These are phyloP conservation scores for Kernera saxatilis DNA, from an alignment of 345 rosid genomes.

Conservation along the genomic window DNA sequence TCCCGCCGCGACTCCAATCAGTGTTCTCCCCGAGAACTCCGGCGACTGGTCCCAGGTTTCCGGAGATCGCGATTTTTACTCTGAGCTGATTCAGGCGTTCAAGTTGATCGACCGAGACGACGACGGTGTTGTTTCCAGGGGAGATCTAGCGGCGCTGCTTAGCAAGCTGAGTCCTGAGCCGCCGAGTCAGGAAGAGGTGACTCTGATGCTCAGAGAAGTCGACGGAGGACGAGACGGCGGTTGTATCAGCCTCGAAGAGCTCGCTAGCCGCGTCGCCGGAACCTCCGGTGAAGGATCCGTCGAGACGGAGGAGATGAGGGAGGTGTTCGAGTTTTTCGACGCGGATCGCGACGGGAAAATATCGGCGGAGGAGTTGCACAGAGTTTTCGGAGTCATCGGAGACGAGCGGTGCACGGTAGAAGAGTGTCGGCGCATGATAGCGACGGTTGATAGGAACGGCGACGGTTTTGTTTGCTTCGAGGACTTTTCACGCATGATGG, in stretches of 20 bases:
- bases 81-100: constrained; percentile 46
- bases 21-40: constrained; percentile 49
- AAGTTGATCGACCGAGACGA: constrained; percentile 51
- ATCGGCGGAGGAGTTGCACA: constrained; percentile 68
- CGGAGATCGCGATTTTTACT: constrained; percentile 23
- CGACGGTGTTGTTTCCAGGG: constrained; percentile 48
- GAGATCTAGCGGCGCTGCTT: constrained; percentile 60
- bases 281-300: constrained; percentile 39
- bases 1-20: constrained; percentile 49
- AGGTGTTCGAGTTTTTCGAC: constrained; percentile 72
- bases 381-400: constrained; percentile 50
- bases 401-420: constrained; percentile 75
- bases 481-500: constrained; percentile 85
- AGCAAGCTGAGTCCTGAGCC: constrained; percentile 49
- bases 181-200: constrained; percentile 54
- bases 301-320: constrained; percentile 58
- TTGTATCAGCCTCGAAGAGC: constrained; percentile 48
- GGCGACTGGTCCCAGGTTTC: constrained; percentile 46
- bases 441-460: constrained; percentile 57
- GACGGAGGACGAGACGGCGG: constrained; percentile 38
- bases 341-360: constrained; percentile 84
- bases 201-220: constrained; percentile 53
- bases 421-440: constrained; percentile 94
- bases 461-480: constrained; percentile 92
- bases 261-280: constrained; percentile 43